These are phyloP conservation scores for Raddia guianensis DNA, from an alignment of 176 grass and related monocot genomes.

Conservation along the genomic window DNA sequence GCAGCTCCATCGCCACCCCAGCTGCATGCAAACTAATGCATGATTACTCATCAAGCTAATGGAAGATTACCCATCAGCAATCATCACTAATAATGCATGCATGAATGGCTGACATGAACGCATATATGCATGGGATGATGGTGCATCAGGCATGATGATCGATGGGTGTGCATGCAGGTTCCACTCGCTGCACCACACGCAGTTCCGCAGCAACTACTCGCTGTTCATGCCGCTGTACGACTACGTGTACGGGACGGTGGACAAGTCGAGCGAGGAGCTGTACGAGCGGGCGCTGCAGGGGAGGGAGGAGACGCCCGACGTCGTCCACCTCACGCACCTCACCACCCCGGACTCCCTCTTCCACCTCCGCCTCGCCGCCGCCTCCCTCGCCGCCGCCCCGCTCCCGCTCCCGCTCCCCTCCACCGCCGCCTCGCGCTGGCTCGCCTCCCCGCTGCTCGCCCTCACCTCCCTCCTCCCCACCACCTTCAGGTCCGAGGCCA, in stretches of 20 bases:
- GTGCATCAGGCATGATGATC: neutral
- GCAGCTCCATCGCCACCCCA: neutral
- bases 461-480: slow-evolving; percentile 28
- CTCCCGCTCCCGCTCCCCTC: slow-evolving; percentile 37
- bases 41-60: too few relatives aligned
- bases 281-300: slow-evolving; percentile 53
- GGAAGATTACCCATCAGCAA: too few relatives aligned
- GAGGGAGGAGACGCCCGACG: slow-evolving; percentile 38
- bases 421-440: neutral
- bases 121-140: too few relatives aligned
- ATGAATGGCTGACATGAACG: too few relatives aligned
- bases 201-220: slow-evolving; percentile 77
- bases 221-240: slow-evolving; percentile 83
- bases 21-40: too few relatives aligned
- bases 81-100: too few relatives aligned
- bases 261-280: slow-evolving; percentile 61
- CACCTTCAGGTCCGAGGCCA: slow-evolving; percentile 47
- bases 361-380: slow-evolving; percentile 53
- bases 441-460: neutral
- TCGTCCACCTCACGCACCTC: slow-evolving; percentile 80
- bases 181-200: slow-evolving; percentile 80
- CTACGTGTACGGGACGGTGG: slow-evolving; percentile 60
- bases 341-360: slow-evolving; percentile 47
- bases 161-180: slow-evolving; percentile 38
- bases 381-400: slow-evolving; percentile 54